Conservation (phyloP, 768 basidiomycete genomes). For the Neoboletus brunneissimus region DNA sequence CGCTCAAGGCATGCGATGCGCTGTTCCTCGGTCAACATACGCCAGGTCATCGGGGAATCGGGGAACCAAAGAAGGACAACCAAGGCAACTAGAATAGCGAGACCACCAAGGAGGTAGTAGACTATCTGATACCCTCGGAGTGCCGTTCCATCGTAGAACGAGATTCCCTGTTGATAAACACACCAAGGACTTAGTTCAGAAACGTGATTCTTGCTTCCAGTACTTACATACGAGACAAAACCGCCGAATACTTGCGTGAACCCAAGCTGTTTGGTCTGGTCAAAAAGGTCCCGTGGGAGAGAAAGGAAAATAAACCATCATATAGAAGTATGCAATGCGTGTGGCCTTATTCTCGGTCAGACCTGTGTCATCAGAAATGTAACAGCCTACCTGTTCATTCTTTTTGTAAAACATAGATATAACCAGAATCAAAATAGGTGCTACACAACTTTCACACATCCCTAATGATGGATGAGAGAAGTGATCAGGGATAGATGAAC, state of each 20-base stretch:
- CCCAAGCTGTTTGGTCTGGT: conserved; percentile 17
- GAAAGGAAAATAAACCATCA: background rate
- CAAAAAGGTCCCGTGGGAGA: background rate
- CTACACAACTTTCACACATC: background rate
- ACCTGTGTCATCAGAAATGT: background rate
- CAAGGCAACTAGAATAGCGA: conserved; percentile 37
- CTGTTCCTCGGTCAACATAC: conserved; percentile 35
- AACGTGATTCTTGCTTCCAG: background rate
- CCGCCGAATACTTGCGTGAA: conserved; percentile 35
- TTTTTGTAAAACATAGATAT: background rate
- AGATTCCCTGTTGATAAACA: conserved; percentile 17
- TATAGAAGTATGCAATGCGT: background rate
- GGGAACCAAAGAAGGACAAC: background rate
- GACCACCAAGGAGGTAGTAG: conserved; percentile 36
- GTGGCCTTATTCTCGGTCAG: background rate
- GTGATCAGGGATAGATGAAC: background rate
- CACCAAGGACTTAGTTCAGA: background rate
- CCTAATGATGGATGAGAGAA: background rate
- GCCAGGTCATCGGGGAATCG: conserved; percentile 24
- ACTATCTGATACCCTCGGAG: conserved; percentile 27
- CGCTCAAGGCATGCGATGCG: conserved; percentile 38
- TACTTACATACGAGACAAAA: conserved; percentile 35
- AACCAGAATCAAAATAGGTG: background rate
- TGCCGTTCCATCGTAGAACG: conserved; percentile 28
- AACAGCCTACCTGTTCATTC: background rate